Conservation (phyloP, 192 early-diverging fungal genomes). For the Borealophlyctis nickersoniae region DNA sequence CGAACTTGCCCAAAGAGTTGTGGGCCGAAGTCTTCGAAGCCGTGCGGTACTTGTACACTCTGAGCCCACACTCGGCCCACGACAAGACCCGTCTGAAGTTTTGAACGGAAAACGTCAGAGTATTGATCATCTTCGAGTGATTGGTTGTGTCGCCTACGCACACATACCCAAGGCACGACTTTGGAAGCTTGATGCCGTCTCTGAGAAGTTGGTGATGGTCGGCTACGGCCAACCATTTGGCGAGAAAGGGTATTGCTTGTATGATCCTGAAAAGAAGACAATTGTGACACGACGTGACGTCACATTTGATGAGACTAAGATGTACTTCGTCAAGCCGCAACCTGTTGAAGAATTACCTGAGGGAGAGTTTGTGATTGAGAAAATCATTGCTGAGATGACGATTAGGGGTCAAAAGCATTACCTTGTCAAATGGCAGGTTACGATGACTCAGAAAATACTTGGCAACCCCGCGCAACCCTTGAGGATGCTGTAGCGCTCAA, state of each 20-base stretch:
- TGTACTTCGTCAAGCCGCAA: no score
- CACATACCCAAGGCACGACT: slow-evolving; percentile 3
- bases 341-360: no score
- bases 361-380: no score
- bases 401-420: no score
- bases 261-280: background rate
- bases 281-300: slow-evolving; percentile 3
- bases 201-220: slow-evolving; percentile 2
- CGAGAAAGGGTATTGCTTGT: slow-evolving; percentile 4
- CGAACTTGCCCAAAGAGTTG: background rate
- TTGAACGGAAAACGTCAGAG: slow-evolving; percentile 6
- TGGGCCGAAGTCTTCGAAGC: background rate
- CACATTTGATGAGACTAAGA: slow-evolving; percentile 8
- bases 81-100: slow-evolving; percentile 1
- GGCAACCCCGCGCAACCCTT: background rate
- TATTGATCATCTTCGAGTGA: background rate
- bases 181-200: slow-evolving; percentile 11
- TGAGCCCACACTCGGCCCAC: background rate
- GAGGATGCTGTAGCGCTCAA: background rate
- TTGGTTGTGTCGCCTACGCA: slow-evolving; percentile 18
- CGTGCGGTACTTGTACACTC: background rate
- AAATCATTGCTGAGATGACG: no score
- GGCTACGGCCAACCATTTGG: background rate
- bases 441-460: background rate
- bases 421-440: background rate